Base-by-base conservation (phyloP, 164 flowering plant genomes). In the Tinospora cordifolia region DNA sequence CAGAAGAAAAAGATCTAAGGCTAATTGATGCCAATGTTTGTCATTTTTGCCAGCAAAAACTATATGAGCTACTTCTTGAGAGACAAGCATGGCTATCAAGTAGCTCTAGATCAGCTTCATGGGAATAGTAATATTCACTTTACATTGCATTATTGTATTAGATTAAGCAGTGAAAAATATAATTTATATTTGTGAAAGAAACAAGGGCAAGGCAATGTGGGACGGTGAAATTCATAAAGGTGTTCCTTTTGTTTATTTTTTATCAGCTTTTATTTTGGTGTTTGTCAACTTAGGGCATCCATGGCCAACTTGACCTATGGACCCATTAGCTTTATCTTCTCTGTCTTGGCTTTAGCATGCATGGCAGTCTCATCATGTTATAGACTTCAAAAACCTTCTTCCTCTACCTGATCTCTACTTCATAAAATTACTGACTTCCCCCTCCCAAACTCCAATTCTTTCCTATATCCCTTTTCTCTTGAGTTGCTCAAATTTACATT, bases 261-360 rank as follows among this genome's bases (percentile, higher is more conserved):
- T 51, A n/a, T 51, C 59, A 71, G 36, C 34, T n/a, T 12, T 15
- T 30, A 2, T 69, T 34, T 34, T 36, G 77, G 79, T 59, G 71
- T 30, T 78, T 76, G 78, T 81, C 81, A 78, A 75, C 78, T n/a
- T 75, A 64, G 78, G 78, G 38, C n/a, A 49, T 73, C 67, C 63
- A 81, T 72, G 69, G 49, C 79, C 38, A 63, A 26, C 12, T 67
- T 75, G 83, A 73, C 80, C 77, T 73, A 59, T 65, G 58, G 10
- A 8, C 72, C 49, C 40, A 21, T 69, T 49, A 62, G 63, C 66
- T 36, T 30, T 19, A 19, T 30, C 72, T 59, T 75, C 73, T 46
- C 14, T 81, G 84, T 76, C 80, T 68, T 67, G n/a, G 72, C 86
- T 83, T 79, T 83, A 49, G 70, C 76, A 58, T 62, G 79, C 86